Percentiles rank a stretch among this genome's conserved stretches.
Evolutionary conservation across 108 stramenopile species (phyloP).

Genomic region (Discostella stelligeroides): DNA sequence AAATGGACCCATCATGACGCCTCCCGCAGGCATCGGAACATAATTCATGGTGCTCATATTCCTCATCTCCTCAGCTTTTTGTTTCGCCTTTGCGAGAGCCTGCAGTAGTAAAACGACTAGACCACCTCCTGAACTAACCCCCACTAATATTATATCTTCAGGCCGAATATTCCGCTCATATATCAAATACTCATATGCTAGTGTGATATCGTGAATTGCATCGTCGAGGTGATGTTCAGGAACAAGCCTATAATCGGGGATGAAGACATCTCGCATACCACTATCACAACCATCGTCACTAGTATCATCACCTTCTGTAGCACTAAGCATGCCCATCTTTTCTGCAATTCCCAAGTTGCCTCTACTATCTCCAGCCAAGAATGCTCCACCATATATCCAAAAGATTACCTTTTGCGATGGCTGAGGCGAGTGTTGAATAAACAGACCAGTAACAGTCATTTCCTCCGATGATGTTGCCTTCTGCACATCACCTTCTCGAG

Average conservation of each 20-base stretch:
- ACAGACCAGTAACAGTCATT: conserved; percentile 63
- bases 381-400: conserved; percentile 86
- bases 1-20: conserved; percentile 76
- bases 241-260: conserved; percentile 64
- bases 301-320: conserved; percentile 52
- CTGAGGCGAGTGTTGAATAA: conserved; percentile 46
- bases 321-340: conserved; percentile 50
- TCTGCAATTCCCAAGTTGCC: conserved; percentile 65
- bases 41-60: not conserved
- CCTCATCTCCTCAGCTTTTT: conserved; percentile 29
- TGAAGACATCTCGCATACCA: conserved; percentile 69
- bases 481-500: not conserved
- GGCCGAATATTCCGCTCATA: conserved; percentile 49
- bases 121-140: conserved; percentile 74
- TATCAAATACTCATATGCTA: conserved; percentile 61
- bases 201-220: conserved; percentile 66
- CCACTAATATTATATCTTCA: conserved; percentile 62
- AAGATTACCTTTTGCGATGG: conserved; percentile 65
- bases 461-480: conserved; percentile 11
- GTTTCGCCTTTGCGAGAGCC: conserved; percentile 49
- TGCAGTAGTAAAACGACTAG: conserved; percentile 68
- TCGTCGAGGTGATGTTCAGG: conserved; percentile 72
- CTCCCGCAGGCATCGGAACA: conserved; percentile 56
- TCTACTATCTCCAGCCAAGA: conserved; percentile 64
- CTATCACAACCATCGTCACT: conserved; percentile 39